Evolutionary conservation across 371 early-diverging fungal species (phyloP).

Genomic region (Zopfochytrium polystomum): DNA sequence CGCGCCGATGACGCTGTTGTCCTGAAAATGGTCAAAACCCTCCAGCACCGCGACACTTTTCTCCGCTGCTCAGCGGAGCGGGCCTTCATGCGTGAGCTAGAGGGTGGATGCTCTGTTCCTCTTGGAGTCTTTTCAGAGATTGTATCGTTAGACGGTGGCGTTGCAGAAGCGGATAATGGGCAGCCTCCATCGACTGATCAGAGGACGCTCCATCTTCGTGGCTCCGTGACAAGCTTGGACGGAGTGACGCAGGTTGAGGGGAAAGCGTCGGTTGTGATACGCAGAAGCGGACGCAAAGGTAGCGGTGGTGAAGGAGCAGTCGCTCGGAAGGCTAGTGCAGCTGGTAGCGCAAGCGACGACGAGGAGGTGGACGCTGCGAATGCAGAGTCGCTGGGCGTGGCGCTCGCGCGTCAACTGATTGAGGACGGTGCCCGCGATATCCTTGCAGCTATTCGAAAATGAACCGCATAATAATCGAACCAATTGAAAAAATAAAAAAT

Average conservation of each 20-base stretch:
- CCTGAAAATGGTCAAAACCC: conserved; percentile 47
- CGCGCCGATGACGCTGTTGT: conserved; percentile 63
- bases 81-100: conserved; percentile 81
- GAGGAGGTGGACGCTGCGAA: not conserved
- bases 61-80: conserved; percentile 80
- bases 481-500: not conserved
- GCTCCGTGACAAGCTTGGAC: too few relatives aligned
- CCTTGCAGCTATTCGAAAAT: conserved; percentile 21
- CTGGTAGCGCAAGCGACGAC: conserved; percentile 2
- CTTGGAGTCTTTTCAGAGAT: conserved; percentile 77
- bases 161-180: not conserved
- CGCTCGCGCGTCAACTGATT: conserved; percentile 21
- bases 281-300: conserved; percentile 14
- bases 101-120: conserved; percentile 96
- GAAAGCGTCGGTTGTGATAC: too few relatives aligned
- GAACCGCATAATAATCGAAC: not conserved
- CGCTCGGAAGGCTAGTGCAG: conserved; percentile 2
- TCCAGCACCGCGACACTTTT: conserved; percentile 68
- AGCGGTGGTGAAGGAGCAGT: conserved; percentile 25
- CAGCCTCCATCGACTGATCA: conserved; percentile 2
- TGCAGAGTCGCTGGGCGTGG: conserved; percentile 13
- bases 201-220: too few relatives aligned
- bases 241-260: too few relatives aligned
- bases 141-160: not conserved
- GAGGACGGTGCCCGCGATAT: conserved; percentile 22